Percentiles rank a stretch among this genome's conserved stretches.
Evolutionary conservation across 768 basidiomycete species (phyloP).

Genomic region (Mycena crocata): DNA sequence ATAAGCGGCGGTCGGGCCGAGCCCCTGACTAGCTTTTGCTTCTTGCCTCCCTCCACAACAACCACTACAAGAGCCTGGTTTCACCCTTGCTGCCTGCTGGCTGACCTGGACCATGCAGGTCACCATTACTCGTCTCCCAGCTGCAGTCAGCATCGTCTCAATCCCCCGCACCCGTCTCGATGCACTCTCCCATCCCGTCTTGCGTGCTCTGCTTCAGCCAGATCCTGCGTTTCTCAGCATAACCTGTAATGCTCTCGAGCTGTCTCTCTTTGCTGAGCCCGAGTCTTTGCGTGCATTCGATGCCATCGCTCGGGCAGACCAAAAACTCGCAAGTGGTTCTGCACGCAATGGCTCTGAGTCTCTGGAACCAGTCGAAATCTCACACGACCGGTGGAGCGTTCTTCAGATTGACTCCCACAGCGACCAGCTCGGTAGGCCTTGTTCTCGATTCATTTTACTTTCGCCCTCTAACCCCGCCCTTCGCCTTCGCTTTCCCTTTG

Average conservation of each 20-base stretch:
- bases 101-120: slow-evolving; percentile 7
- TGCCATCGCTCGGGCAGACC: slow-evolving; percentile 67
- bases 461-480: slow-evolving; percentile 26
- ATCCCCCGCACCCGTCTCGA: slow-evolving; percentile 77
- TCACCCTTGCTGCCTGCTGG: not conserved
- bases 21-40: not conserved
- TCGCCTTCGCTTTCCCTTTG: no score
- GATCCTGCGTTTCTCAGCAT: slow-evolving; percentile 77
- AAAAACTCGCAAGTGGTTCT: no score
- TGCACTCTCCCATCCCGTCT: slow-evolving; percentile 67
- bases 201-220: slow-evolving; percentile 77
- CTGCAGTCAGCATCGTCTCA: slow-evolving; percentile 78
- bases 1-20: not conserved
- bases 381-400: slow-evolving; percentile 81
- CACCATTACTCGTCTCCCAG: slow-evolving; percentile 76
- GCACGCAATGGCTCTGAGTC: slow-evolving; percentile 35
- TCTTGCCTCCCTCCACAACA: not conserved
- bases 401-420: slow-evolving; percentile 86
- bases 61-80: not conserved
- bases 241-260: slow-evolving; percentile 84
- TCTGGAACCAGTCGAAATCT: slow-evolving; percentile 72
- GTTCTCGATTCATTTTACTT: slow-evolving; percentile 11
- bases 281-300: slow-evolving; percentile 69
- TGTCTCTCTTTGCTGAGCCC: slow-evolving; percentile 78
- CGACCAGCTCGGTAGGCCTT: slow-evolving; percentile 68